Evolutionary conservation across 192 early-diverging fungal species (phyloP).

Genomic region (Linnemannia elongata): DNA sequence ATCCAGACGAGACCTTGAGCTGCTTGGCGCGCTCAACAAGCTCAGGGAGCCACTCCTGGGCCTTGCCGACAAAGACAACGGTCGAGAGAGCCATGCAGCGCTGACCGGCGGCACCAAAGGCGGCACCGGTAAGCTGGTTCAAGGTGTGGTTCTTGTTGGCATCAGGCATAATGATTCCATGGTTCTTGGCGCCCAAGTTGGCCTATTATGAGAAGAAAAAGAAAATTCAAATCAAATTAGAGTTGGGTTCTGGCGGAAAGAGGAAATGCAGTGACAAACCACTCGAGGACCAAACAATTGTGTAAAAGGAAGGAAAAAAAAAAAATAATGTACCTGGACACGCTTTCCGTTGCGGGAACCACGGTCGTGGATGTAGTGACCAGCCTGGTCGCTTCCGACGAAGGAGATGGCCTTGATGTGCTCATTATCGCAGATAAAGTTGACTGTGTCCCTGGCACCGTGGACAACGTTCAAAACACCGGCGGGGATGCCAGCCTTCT

Average conservation of each 20-base stretch:
- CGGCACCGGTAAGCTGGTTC: constrained; percentile 91
- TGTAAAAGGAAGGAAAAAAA: constrained; percentile 7
- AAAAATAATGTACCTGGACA: constrained; percentile 73
- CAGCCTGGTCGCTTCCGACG: constrained; percentile 90
- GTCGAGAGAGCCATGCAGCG: constrained; percentile 98
- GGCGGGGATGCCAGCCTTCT: constrained; percentile 89
- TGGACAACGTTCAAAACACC: constrained; percentile 96
- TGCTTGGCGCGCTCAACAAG: constrained; percentile 87
- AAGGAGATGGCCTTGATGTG: constrained; percentile 94
- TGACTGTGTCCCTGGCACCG: constrained; percentile 87
- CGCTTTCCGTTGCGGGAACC: constrained; percentile 93
- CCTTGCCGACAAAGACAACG: constrained; percentile 89
- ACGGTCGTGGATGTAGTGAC: constrained; percentile 90
- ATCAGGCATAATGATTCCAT: constrained; percentile 94
- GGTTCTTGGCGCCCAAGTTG: constrained; percentile 98
- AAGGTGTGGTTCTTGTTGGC: constrained; percentile 96
- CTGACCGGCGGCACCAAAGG: constrained; percentile 98
- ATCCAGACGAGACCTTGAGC: constrained; percentile 88
- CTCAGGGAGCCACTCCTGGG: constrained; percentile 89
- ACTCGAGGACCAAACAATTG: not conserved
- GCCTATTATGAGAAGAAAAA: constrained; percentile 57
- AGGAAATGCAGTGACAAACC: not conserved
- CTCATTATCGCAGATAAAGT: constrained; percentile 90
- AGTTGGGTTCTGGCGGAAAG: not conserved
- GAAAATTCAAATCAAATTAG: not conserved